Evolutionary conservation across 805 yeast genomes (phyloP), one percentile per base, ranked within the genome.

Genomic region (Metschnikowia sp.): DNA sequence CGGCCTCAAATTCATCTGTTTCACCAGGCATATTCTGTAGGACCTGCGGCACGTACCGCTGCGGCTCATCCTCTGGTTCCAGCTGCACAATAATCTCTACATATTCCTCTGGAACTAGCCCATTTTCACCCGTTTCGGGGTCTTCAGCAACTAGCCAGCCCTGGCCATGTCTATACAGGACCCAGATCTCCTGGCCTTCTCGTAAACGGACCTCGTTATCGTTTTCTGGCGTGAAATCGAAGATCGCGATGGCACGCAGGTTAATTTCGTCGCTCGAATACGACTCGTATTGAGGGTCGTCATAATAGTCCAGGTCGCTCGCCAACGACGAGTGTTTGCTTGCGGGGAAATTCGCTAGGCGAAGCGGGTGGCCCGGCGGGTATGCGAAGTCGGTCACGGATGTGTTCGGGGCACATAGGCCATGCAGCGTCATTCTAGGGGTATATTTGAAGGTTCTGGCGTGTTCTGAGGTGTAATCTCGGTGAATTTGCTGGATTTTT

Each of bases 111-210:
- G 99, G 99, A 6, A 94, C 96, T 43, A 94, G 77, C 2, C 99
- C 99, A 10, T 95, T 87, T 52, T 83, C 86, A 1, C 88, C 89
- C 2, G 86, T 76, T 28, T 61, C 74, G 1, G 88, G 84, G 59
- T 89, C 90, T 56, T 81, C 83, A 0, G 97, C 98, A 43, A 94
- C 97, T 3, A 94, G 76, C 99, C 99, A 94, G 8, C 99, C 99
- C 64, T 92, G 97, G 26, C 98, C 98, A 64, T 92, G 96, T 48
- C 95, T 81, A 64, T 91, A 92, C 49, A 85, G 82, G 30, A 94
- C 86, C 79, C 90, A 84, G 2, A 94, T 81, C 11, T 81, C 65
- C 66, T 94, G 97, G 32, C 96, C 96, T 57, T 86, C 95, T 11
- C 60, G 67, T 31, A 94, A 69, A 10, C 77, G 79, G 39, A 91